Evolutionary conservation across 1,284 basidiomycete genomes (phyloP).

Genomic region (Cryptococcus sp.): DNA sequence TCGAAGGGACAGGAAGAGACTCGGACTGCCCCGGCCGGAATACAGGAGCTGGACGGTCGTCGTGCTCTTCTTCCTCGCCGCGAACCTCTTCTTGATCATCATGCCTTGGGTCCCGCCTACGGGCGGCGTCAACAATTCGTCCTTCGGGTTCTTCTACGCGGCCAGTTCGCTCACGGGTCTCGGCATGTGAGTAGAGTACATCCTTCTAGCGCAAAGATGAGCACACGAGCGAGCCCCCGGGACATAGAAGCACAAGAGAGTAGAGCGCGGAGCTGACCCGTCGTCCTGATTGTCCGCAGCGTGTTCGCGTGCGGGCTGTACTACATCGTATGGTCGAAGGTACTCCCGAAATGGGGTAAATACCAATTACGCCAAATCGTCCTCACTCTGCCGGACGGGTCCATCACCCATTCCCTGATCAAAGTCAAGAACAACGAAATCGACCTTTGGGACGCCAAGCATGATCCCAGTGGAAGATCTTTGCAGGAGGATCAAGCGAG

Average conservation of each 20-base stretch:
- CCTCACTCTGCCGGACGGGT: conserved; percentile 42
- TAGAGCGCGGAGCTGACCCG: not conserved
- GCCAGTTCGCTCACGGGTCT: conserved; percentile 44
- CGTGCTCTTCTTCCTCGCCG: conserved; percentile 51
- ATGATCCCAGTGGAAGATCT: conserved; percentile 16
- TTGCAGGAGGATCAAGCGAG: not conserved
- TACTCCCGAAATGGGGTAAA: conserved; percentile 44
- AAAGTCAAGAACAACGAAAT: conserved; percentile 24
- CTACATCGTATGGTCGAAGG: conserved; percentile 49
- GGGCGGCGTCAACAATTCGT: conserved; percentile 33
- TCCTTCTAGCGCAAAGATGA: too few species aligned
- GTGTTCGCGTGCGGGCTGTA: conserved; percentile 45
- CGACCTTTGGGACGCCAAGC: conserved; percentile 26
- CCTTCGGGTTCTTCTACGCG: conserved; percentile 53
- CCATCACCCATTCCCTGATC: conserved; percentile 22
- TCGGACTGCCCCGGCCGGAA: conserved; percentile 51
- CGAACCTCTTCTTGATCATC: conserved; percentile 56
- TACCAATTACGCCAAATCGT: conserved; percentile 50
- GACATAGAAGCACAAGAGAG: too few species aligned
- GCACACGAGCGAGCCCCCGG: too few species aligned
- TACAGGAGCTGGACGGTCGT: conserved; percentile 56
- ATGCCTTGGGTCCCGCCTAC: conserved; percentile 57
- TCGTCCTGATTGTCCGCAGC: not conserved
- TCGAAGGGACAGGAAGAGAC: conserved; percentile 49
- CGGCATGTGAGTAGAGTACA: conserved; percentile 31